Percentiles rank a stretch among this genome's conserved stretches.
These are phyloP conservation scores for Filobasidium floriforme DNA, from an alignment of 768 basidiomycete genomes.

Conservation along the genomic window DNA sequence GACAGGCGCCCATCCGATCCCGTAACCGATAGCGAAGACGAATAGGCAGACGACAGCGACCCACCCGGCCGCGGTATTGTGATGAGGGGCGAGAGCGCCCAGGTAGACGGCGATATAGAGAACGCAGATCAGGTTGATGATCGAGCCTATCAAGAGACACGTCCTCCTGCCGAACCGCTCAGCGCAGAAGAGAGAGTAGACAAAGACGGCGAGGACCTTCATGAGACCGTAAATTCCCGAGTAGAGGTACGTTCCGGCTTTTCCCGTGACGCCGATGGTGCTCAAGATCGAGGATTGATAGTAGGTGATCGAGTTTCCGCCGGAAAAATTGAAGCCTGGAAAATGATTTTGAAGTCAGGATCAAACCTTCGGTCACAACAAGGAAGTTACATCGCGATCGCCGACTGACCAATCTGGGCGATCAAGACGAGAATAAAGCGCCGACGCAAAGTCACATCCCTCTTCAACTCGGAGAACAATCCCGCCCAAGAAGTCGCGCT, in stretches of 20 bases:
- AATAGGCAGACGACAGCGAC: conserved; percentile 16
- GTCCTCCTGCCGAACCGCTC: conserved; percentile 15
- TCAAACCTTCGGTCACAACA: too few relatives aligned
- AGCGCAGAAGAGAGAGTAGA: conserved; percentile 18
- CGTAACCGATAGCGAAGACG: conserved; percentile 21
- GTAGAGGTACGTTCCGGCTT: conserved; percentile 17
- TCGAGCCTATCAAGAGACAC: conserved; percentile 14
- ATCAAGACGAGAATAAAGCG: too few relatives aligned
- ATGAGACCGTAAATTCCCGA: conserved; percentile 23
- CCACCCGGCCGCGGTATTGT: conserved; percentile 17
- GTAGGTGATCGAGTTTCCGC: conserved; percentile 24
- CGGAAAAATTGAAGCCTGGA: conserved; percentile 20
- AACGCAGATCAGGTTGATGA: conserved; percentile 18
- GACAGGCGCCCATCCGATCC: conserved; percentile 21
- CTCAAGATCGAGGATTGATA: conserved; percentile 20
- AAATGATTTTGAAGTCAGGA: too few relatives aligned
- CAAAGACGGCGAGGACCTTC: conserved; percentile 13
- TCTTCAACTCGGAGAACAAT: conserved; percentile 2
- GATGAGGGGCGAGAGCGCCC: conserved; percentile 2
- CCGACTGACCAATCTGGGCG: too few relatives aligned
- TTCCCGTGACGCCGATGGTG: conserved; percentile 16
- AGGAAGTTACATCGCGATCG: not conserved
- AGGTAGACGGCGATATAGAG: conserved; percentile 21
- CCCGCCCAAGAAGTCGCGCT: too few relatives aligned
- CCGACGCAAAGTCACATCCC: conserved; percentile 2